Evolutionary conservation across 768 basidiomycete species (phyloP), one percentile per base, ranked within the genome.

Genomic region (Termitomyces sp.): DNA sequence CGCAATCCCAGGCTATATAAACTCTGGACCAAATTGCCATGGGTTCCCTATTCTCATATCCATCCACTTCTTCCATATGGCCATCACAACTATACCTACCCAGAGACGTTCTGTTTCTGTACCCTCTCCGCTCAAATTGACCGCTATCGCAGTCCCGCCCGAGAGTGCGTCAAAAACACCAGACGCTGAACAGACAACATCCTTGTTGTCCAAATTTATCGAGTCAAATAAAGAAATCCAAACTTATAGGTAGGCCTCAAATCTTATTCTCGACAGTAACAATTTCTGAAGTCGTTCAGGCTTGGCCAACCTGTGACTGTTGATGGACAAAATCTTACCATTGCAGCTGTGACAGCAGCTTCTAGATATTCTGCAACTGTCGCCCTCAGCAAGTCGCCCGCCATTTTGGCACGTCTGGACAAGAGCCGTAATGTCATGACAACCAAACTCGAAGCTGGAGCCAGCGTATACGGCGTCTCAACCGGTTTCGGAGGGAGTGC

Each of bases 401-500:
- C 64, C 16, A 68, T 83, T 56, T 77, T 73, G 58, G 70, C 73
- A 5, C 82, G 79, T 29, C 76, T 94, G 42, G 70, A 76, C n/a
- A 81, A 80, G 59, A 84, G 85, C 60, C 83, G 87, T 35, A 69
- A 77, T 44, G 79, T 85, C 54, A 82, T 93, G 41, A 72, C 79
- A 20, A 76, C 78, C 62, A 91, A 91, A 68, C 78, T 93, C 36
- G 77, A 79, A 20, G 73, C 76, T 3, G 83, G 85, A 10, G 77
- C 81, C 49, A 89, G 86, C 59, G 78, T 94, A 18, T 94, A 94
- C 60, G 92, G 92, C 22, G 87, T 94, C 39, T 88, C 88, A 2
- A 83, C 79, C 33, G 92, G 92, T 43, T 94, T 91, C 63, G 92
- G 91, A 38, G 91, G 91, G n/a, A 88, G 86, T 62, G 91, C 91